Base-by-base conservation (phyloP, 2,329 filamentous ascomycete species). In the Arthrobotrys sinensis region DNA sequence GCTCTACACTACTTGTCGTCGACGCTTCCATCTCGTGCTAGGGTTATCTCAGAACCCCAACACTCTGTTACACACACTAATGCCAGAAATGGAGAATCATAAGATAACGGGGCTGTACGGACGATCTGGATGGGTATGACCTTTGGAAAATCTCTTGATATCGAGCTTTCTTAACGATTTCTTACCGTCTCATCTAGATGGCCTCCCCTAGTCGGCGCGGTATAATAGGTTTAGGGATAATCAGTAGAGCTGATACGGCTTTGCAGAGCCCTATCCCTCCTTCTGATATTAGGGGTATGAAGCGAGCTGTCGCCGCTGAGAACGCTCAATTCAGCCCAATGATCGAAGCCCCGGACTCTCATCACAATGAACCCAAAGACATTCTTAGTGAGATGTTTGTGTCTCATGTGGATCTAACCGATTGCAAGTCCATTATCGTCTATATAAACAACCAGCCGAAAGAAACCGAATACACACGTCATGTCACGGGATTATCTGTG, bases 91-190 rank as follows among this genome's bases (percentile, higher is more conserved):
- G 5, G 2, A 52, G 66, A 2, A 28, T 28, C 24, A 50, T 19
- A 48, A 28, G 24, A 21, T 69, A 24, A 69, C 66, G 14, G 66
- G 66, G 11, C 12, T 69, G 2, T 69, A 60, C 28, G 66, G 66
- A 40, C 38, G 32, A 16, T 19, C 11, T 28, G 66, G 52, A 12
- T 62, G 16, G 34, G 55, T 62, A 62, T 14, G n/a, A 2, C 4
- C 21, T 11, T 24, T 8, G 6, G 6, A 34, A 36, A 34, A 1
- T 10, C 12, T 11, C 24, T 14, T 28, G 24, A 19, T 46, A 19
- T 52, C 46, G 11, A 52, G 12, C 12, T 45, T 45, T 52, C 10
- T 3, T 34, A 34, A 53, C 7, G 8, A 34, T 53, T 34, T 8
- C 10, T 14, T 12, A 6, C 16, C 16, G 5, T 24, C 11, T 10